Conservation (phyloP, 805 yeast genomes). For the Monosporozyma aquatica region DNA sequence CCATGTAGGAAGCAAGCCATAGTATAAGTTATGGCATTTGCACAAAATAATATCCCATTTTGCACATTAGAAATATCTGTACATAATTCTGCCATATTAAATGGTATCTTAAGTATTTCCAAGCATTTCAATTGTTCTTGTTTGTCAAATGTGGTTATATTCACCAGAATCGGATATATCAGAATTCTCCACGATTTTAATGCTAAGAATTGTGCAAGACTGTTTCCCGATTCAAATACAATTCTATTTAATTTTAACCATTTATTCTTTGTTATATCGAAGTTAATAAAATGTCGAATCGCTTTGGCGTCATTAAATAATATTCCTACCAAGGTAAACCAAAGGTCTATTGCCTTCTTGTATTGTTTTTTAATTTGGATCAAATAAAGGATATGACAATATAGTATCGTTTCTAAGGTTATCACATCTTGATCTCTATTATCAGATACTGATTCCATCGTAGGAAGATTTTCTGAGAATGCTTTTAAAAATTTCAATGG, state of each 20-base stretch:
- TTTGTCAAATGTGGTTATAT: neutral
- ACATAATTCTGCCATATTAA: constrained; percentile 7
- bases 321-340: constrained; percentile 24
- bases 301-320: constrained; percentile 14
- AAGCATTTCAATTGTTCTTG: neutral
- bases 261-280: constrained; percentile 2
- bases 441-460: neutral
- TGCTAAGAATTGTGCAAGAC: constrained; percentile 12
- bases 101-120: constrained; percentile 12
- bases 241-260: constrained; percentile 20
- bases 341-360: constrained; percentile 24
- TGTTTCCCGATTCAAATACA: constrained; percentile 11
- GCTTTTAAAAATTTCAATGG: constrained; percentile 10
- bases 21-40: constrained; percentile 15
- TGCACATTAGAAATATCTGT: constrained; percentile 5
- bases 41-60: constrained; percentile 14
- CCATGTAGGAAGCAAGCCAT: constrained; percentile 3
- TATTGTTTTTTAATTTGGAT: constrained; percentile 13
- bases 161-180: constrained; percentile 14
- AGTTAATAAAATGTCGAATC: constrained; percentile 5
- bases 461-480: neutral
- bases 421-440: neutral
- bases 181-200: constrained; percentile 25
- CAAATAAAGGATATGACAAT: constrained; percentile 12
- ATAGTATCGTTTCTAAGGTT: constrained; percentile 15